These are phyloP conservation scores for Paecilomyces niveus DNA, from an alignment of 2,329 filamentous ascomycete species.

Conservation along the genomic window DNA sequence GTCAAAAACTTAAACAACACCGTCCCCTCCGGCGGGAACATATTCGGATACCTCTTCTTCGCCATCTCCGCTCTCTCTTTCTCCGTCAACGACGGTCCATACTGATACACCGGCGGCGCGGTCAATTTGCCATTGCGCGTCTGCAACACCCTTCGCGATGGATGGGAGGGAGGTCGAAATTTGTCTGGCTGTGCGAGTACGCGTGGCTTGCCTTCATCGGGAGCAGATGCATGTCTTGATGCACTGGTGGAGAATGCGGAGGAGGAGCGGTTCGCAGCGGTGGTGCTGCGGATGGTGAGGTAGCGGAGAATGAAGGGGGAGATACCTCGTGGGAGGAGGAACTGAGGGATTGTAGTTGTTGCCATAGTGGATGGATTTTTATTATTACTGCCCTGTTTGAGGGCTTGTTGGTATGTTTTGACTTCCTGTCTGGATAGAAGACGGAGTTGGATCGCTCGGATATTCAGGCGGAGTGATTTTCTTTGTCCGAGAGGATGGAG, in stretches of 20 bases:
- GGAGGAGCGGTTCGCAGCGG: not conserved
- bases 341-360: slow-evolving; percentile 50
- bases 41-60: slow-evolving; percentile 71
- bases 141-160: slow-evolving; percentile 57
- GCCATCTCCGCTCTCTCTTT: slow-evolving; percentile 61
- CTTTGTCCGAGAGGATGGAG: not conserved
- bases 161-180: slow-evolving; percentile 90
- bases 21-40: slow-evolving; percentile 77
- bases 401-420: not conserved
- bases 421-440: not conserved
- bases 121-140: slow-evolving; percentile 22
- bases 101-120: slow-evolving; percentile 56
- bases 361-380: slow-evolving; percentile 4
- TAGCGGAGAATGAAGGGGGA: slow-evolving; percentile 22
- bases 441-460: not conserved
- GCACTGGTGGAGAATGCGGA: not conserved
- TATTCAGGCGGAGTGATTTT: not conserved
- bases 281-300: slow-evolving; percentile 12
- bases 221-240: not conserved
- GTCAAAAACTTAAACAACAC: slow-evolving; percentile 81
- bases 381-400: not conserved
- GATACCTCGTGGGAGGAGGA: slow-evolving; percentile 57
- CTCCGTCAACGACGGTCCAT: slow-evolving; percentile 60
- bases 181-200: slow-evolving; percentile 79
- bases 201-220: slow-evolving; percentile 47